A percentile compares a stretch with the other conserved stretches of the same genome.
Evolutionary conservation across 129 eudicot genomes (phyloP).

Genomic region (Erigeron canadensis): DNA sequence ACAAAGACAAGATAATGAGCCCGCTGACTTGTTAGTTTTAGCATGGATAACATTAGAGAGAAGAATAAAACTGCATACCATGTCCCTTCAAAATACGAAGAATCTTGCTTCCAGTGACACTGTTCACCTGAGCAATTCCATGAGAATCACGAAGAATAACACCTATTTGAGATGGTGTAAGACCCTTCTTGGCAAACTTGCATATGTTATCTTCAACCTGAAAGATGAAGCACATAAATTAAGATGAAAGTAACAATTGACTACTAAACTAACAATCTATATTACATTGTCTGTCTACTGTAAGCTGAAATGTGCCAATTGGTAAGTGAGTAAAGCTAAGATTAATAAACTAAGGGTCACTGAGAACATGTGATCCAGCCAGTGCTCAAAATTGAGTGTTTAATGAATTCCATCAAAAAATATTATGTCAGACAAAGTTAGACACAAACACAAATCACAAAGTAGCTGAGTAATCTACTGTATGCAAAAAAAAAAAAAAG

Average conservation of each 20-base stretch:
- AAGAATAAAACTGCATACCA: conserved; percentile 23
- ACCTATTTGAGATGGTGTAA: conserved; percentile 69
- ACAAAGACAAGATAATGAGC: not conserved
- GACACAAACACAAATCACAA: too few species aligned
- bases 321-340: too few species aligned
- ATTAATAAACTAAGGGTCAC: too few species aligned
- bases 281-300: too few species aligned
- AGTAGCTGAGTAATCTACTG: too few species aligned
- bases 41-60: not conserved
- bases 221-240: not conserved
- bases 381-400: too few species aligned
- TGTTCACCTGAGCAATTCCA: conserved; percentile 69
- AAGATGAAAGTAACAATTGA: not conserved
- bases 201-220: conserved; percentile 65
- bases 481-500: too few species aligned
- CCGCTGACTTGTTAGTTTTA: too few species aligned
- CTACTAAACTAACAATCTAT: not conserved
- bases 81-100: conserved; percentile 59
- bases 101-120: conserved; percentile 64
- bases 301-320: too few species aligned
- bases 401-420: too few species aligned
- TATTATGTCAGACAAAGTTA: too few species aligned
- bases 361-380: too few species aligned
- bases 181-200: conserved; percentile 69
- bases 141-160: conserved; percentile 74